phyloP scores from a whole-genome alignment of 2,329 filamentous ascomycete species.

The Trichothecium sympodiale region DNA sequence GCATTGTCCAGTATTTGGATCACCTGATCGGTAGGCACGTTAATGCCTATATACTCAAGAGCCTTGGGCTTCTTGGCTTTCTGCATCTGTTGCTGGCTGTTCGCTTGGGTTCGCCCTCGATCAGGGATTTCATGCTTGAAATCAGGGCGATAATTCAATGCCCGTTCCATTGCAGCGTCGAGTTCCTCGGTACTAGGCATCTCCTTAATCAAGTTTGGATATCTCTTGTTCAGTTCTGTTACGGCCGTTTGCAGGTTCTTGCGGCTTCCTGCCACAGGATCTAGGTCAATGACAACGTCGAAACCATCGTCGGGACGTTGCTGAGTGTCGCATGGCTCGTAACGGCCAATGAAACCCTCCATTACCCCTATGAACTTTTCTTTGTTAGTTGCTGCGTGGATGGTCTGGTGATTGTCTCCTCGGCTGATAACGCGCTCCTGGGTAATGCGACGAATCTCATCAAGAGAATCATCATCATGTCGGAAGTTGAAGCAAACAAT shows the following conservation, averaged over 20 bases:
- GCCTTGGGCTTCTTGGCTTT: slow-evolving; percentile 31
- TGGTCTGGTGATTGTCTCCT: slow-evolving; percentile 96
- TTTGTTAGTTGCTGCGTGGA: slow-evolving; percentile 67
- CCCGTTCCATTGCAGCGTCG: slow-evolving; percentile 66
- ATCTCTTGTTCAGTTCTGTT: slow-evolving; percentile 58
- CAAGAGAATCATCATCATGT: slow-evolving; percentile 66
- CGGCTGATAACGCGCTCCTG: slow-evolving; percentile 69
- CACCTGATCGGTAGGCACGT: slow-evolving; percentile 30
- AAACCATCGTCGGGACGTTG: slow-evolving; percentile 69
- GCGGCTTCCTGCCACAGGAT: slow-evolving; percentile 66
- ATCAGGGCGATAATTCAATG: slow-evolving; percentile 66
- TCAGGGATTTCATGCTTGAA: slow-evolving; percentile 65
- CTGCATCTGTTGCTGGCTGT: slow-evolving; percentile 17
- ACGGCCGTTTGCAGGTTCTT: slow-evolving; percentile 77
- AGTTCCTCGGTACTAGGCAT: slow-evolving; percentile 65
- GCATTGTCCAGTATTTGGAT: slow-evolving; percentile 52
- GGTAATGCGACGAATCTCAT: slow-evolving; percentile 64
- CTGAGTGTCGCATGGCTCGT: slow-evolving; percentile 63
- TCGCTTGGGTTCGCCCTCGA: slow-evolving; percentile 27
- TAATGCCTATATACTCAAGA: slow-evolving; percentile 47
- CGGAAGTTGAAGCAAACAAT: slow-evolving; percentile 84
- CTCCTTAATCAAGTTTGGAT: slow-evolving; percentile 62
- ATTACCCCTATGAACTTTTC: slow-evolving; percentile 80
- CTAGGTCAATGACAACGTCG: slow-evolving; percentile 73
- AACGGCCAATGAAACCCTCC: slow-evolving; percentile 83